Base-by-base conservation (phyloP, 2,329 filamentous ascomycete genomes). In the Apiospora koreana region DNA sequence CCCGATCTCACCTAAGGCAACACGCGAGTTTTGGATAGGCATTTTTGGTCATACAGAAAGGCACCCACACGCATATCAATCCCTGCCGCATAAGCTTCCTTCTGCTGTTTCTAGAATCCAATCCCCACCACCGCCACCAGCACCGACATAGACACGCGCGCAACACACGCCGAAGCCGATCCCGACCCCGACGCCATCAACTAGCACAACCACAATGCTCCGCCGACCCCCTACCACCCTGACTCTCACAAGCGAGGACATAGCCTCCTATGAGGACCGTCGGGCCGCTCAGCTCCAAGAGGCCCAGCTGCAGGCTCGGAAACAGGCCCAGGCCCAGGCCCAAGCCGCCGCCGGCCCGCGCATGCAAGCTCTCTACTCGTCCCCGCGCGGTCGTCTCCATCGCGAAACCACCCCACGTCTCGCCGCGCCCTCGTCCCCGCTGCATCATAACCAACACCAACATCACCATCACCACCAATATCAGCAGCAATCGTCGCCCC, bases 171-270 rank as follows among this genome's bases (percentile, higher is more conserved):
- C n/a, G n/a, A n/a, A n/a, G n/a, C n/a, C n/a, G n/a, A n/a, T n/a
- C n/a, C n/a, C n/a, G n/a, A 38, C 35, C 45, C 18, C 18, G 45
- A 2, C 14, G 18, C 16, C 28, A 28, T 9, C 50, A 58, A 10
- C n/a, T 41, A n/a, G 14, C 21, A 66, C 42, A 12, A 6, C 28
- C 43, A 80, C 45, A 9, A 91, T 92, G 90, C 89, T 92, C 74
- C 89, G 90, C 75, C 88, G 92, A 64, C 87, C 89, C 21, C 87
- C 92, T 14, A 94, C 92, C 65, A 87, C 88, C 18, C 88, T 94
- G 72, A 84, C 86, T 69, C 87, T 94, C 73, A 93, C 91, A 2
- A 84, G 89, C 65, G 90, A 93, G 77, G 92, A 94, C 79, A 85
- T 94, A 48, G 89, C 91, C 48, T 84, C 87, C 69, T 93, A 93